Evolutionary conservation across 139 green algal species (phyloP).

Genomic region (Tetraselmis chui): DNA sequence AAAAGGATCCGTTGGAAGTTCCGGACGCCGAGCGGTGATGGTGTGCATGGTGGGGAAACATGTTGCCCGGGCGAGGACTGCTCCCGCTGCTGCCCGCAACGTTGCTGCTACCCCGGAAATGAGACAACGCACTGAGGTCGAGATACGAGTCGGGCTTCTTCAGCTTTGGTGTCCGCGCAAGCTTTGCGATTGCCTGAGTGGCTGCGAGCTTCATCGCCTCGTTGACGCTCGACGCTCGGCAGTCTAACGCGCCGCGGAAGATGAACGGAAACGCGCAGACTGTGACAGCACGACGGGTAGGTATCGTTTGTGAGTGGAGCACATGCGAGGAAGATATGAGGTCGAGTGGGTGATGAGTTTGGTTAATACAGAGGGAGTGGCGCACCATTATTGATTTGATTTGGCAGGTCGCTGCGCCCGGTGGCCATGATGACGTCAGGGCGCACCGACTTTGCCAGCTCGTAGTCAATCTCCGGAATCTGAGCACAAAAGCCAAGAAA

Average conservation of each 20-base stretch:
- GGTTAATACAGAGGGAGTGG: constrained; percentile 17
- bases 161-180: constrained; percentile 21
- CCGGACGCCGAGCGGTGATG: background rate
- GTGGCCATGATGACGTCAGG: constrained; percentile 37
- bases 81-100: background rate
- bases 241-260: constrained; percentile 26
- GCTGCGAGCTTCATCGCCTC: constrained; percentile 41
- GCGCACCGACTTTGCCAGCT: constrained; percentile 14
- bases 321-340: no score
- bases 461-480: constrained; percentile 15
- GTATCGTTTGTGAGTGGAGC: no score
- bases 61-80: background rate
- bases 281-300: background rate
- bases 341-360: constrained; percentile 47
- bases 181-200: constrained; percentile 31
- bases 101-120: background rate
- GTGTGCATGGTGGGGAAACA: background rate
- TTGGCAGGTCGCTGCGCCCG: constrained; percentile 32
- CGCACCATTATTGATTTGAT: constrained; percentile 38
- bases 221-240: constrained; percentile 22
- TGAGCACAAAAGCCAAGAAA: no score
- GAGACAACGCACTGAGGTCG: constrained; percentile 2
- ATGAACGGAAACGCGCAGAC: constrained; percentile 37
- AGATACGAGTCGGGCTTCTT: constrained; percentile 1
- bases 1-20: background rate